These are phyloP conservation scores for Tanacetum coccineum DNA, from an alignment of 129 eudicot genomes.

Conservation along the genomic window DNA sequence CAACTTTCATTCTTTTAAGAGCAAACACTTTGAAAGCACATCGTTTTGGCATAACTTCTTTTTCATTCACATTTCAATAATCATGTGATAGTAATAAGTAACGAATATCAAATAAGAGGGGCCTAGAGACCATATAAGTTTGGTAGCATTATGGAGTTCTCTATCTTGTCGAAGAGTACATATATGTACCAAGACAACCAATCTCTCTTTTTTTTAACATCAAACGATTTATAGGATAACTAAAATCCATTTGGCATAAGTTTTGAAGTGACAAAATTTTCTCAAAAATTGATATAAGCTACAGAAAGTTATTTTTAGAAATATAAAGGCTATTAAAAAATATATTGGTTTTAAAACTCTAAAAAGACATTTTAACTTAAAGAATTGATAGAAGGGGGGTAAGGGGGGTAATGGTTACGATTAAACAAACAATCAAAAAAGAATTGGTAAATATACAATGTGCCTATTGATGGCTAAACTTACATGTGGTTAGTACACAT, in stretches of 20 bases:
- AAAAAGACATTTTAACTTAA: too few species aligned
- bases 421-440: too few species aligned
- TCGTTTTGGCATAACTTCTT: neutral
- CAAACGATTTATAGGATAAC: too few species aligned
- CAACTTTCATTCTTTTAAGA: conserved; percentile 1
- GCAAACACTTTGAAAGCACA: neutral
- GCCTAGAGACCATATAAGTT: neutral
- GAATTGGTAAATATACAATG: too few species aligned
- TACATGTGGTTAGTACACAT: too few species aligned
- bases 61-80: neutral
- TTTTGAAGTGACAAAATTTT: too few species aligned
- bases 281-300: neutral
- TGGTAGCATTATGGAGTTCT: neutral
- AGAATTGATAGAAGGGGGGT: too few species aligned
- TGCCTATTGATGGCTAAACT: too few species aligned
- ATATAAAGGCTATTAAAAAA: conserved; percentile 6
- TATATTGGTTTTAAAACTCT: too few species aligned
- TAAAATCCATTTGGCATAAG: too few species aligned
- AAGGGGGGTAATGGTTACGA: too few species aligned
- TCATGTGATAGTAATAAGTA: neutral
- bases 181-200: neutral
- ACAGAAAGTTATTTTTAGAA: neutral
- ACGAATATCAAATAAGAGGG: neutral
- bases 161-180: neutral
- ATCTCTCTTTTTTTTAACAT: neutral